Evolutionary conservation across 106 monocot genomes (phyloP).

Genomic region (Dendrobium officinale): DNA sequence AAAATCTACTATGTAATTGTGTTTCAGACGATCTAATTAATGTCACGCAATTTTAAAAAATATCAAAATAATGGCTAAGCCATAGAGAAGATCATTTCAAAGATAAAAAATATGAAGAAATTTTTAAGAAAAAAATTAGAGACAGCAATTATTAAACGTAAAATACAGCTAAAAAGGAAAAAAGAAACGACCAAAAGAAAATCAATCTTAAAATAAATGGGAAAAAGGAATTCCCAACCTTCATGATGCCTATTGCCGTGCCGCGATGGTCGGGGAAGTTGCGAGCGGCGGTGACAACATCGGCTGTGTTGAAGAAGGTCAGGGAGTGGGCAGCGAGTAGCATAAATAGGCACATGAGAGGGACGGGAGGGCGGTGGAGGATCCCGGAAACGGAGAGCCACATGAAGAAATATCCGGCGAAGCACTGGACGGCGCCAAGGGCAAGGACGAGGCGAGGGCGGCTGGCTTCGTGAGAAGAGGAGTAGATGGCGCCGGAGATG

Average conservation of each 20-base stretch:
- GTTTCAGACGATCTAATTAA: too few species aligned
- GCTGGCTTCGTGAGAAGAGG: slow-evolving; percentile 6
- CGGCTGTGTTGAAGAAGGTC: slow-evolving; percentile 79
- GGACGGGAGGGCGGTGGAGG: slow-evolving; percentile 28
- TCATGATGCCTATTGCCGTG: slow-evolving; percentile 43
- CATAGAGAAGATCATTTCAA: too few species aligned
- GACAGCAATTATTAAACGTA: too few species aligned
- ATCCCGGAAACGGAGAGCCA: slow-evolving; percentile 59
- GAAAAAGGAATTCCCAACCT: slow-evolving; percentile 9
- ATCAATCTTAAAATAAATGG: too few species aligned
- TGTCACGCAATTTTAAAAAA: too few species aligned
- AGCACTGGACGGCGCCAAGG: slow-evolving; percentile 50
- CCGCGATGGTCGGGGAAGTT: slow-evolving; percentile 21
- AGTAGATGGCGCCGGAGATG: slow-evolving; percentile 29
- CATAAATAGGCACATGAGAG: slow-evolving; percentile 63
- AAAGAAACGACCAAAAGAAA: neutral
- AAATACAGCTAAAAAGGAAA: too few species aligned
- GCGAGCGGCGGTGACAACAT: slow-evolving; percentile 42
- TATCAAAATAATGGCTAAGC: too few species aligned
- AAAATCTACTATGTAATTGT: too few species aligned
- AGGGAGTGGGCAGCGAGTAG: slow-evolving; percentile 68
- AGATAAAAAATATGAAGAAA: too few species aligned
- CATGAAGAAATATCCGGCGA: slow-evolving; percentile 58
- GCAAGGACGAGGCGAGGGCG: slow-evolving; percentile 32
- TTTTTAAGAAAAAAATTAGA: too few species aligned